Percentiles rank a stretch among this genome's conserved stretches.
phyloP scores from a whole-genome alignment of 176 grass and related monocot genomes.

The Carex parvula region DNA sequence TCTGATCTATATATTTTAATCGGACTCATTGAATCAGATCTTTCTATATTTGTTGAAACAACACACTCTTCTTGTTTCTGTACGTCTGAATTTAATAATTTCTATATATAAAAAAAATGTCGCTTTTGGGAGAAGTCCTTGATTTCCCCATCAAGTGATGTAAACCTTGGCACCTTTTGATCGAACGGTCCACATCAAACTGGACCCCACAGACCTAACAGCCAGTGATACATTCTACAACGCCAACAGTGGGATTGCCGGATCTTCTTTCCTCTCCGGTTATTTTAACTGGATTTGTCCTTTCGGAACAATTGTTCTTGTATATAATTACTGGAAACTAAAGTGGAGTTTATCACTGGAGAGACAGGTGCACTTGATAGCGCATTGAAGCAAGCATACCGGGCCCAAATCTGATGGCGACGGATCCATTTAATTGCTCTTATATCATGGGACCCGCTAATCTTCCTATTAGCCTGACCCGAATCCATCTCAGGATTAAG shows the following conservation, averaged over 20 bases:
- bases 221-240: slow-evolving; percentile 20
- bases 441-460: slow-evolving; percentile 17
- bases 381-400: not conserved
- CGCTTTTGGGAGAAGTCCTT: not conserved
- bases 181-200: slow-evolving; percentile 35
- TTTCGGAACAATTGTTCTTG: not conserved
- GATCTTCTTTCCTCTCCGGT: not conserved
- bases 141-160: not conserved
- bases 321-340: not conserved
- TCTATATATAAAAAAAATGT: no score
- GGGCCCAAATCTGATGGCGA: slow-evolving; percentile 22
- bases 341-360: not conserved
- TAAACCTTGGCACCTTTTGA: slow-evolving; percentile 20
- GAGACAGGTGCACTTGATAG: not conserved
- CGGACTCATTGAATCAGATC: no score
- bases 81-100: no score
- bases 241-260: not conserved
- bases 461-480: slow-evolving; percentile 15
- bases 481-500: slow-evolving; percentile 21
- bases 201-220: slow-evolving; percentile 25
- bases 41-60: no score
- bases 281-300: not conserved
- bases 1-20: no score
- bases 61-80: no score
- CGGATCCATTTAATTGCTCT: slow-evolving; percentile 24